Base-by-base conservation (phyloP, 495 filamentous ascomycete species). In the Annulohypoxylon moriforme region DNA sequence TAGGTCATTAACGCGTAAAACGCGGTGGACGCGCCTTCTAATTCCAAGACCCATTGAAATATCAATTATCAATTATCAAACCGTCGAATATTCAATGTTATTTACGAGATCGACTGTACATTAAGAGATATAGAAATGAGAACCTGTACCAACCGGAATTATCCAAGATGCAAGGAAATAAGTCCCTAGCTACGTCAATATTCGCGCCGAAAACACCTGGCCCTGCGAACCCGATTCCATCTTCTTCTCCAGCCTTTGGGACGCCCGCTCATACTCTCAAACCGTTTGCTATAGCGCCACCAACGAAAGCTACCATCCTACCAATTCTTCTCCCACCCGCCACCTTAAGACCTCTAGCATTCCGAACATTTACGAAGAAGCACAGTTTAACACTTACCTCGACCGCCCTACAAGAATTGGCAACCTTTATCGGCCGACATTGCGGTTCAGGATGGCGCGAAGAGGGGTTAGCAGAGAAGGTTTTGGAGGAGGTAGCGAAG, bases 361-460 rank as follows among this genome's bases (percentile, higher is more conserved):
- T 99, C 78, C 91, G 96, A 40, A 95, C 93, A 0, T 96, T 99
- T 71, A 99, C 96, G 6, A 97, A 97, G 81, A 99, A 99, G 75
- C 93, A 99, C 80, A 95, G 94, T 77, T 85, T 99, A 38, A 98
- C 94, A 0, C 90, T 99, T 40, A 97, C 93, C 3, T 95, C 95
- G 0, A 87, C 94, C 8, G 93, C 96, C 0, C 85, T 99, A 0
- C 89, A 94, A 78, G 87, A 90, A 9, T 84, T 99, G 22, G 94
- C 96, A 11, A 85, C 87, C 0, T 98, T 98, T 75, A 91, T 98
- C 38, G 96, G 96, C 11, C 91, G 91, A 56, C 91, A 97, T 78
- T 99, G 96, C 77, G 96, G 96, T 49, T 92, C 94, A 38, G 94
- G 91, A 89, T 99, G 96, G 96, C 88, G 96, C 69, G 94, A 98